Percentiles rank a stretch among this genome's conserved stretches.
phyloP scores from a whole-genome alignment of 2,329 filamentous ascomycete species.

The Stemphylium lycopersici region DNA sequence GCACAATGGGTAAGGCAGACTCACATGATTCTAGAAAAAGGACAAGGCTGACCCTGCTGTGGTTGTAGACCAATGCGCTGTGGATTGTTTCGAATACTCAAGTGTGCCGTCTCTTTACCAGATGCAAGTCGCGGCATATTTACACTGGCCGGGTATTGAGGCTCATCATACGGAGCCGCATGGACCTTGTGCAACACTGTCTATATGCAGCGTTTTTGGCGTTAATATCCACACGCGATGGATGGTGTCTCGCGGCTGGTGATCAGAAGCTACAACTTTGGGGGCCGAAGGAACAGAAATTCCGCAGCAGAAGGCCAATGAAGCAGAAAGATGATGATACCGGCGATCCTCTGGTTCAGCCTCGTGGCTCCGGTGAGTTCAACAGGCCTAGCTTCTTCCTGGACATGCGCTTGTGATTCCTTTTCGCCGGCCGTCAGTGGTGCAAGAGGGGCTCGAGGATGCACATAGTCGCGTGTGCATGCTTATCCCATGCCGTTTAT shows the following conservation, averaged over 20 bases:
- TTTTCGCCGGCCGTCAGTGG: neutral
- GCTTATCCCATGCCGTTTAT: neutral
- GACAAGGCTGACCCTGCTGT: neutral
- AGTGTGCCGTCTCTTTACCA: neutral
- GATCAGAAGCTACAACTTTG: neutral
- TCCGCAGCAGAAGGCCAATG: neutral
- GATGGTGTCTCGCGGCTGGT: neutral
- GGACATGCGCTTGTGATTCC: neutral
- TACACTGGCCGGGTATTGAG: neutral
- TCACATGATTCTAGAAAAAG: neutral
- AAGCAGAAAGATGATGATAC: neutral
- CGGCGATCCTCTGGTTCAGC: neutral
- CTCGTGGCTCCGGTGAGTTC: constrained; percentile 9
- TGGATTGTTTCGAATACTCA: neutral
- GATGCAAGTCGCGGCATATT: constrained; percentile 1
- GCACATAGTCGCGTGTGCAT: neutral
- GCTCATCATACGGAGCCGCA: neutral
- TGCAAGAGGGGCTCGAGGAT: neutral
- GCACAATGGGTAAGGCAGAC: neutral
- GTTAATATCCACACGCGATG: neutral
- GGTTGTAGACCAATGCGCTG: neutral
- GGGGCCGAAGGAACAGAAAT: neutral
- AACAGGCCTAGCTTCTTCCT: constrained; percentile 8
- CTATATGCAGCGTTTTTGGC: neutral
- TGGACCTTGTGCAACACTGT: neutral